phyloP scores from a whole-genome alignment of 2,329 filamentous ascomycete species.

The Fusarium veterinarium region DNA sequence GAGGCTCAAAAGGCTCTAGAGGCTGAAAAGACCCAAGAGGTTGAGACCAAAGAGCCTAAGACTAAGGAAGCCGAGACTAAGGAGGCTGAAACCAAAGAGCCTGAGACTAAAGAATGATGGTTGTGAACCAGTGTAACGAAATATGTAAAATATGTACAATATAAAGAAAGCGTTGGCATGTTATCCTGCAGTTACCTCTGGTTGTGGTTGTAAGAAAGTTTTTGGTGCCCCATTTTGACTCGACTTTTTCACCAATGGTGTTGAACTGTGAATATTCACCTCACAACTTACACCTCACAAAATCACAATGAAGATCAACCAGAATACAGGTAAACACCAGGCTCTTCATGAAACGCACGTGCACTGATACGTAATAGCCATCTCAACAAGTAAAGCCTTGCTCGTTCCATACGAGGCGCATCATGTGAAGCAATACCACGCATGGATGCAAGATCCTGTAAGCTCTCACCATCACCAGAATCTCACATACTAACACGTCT shows the following conservation, averaged over 20 bases:
- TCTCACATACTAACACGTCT: background rate
- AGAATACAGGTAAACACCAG: conserved; percentile 54
- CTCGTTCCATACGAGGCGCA: conserved; percentile 86
- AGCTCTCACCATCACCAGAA: conserved; percentile 21
- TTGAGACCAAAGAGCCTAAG: background rate
- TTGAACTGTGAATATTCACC: conserved; percentile 6
- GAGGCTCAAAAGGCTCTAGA: conserved; percentile 37
- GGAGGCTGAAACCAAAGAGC: background rate
- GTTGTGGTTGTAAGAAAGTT: background rate
- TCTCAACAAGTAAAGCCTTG: conserved; percentile 73
- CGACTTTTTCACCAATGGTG: conserved; percentile 26
- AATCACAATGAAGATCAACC: conserved; percentile 58
- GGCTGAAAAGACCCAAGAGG: background rate
- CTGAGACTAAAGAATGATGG: conserved; percentile 6
- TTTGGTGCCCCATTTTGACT: conserved; percentile 13
- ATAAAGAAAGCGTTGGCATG: background rate
- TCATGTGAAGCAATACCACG: conserved; percentile 86
- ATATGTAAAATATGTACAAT: conserved; percentile 34
- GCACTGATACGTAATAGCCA: conserved; percentile 59
- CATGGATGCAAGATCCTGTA: conserved; percentile 90
- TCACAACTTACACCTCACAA: conserved; percentile 20
- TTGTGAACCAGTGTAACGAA: background rate
- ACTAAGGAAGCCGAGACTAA: background rate
- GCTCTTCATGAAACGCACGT: too few relatives aligned
- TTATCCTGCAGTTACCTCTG: background rate